Conservation (phyloP, 2,329 filamentous ascomycete species). For the Dryadomyces quercus-mongolicae region DNA sequence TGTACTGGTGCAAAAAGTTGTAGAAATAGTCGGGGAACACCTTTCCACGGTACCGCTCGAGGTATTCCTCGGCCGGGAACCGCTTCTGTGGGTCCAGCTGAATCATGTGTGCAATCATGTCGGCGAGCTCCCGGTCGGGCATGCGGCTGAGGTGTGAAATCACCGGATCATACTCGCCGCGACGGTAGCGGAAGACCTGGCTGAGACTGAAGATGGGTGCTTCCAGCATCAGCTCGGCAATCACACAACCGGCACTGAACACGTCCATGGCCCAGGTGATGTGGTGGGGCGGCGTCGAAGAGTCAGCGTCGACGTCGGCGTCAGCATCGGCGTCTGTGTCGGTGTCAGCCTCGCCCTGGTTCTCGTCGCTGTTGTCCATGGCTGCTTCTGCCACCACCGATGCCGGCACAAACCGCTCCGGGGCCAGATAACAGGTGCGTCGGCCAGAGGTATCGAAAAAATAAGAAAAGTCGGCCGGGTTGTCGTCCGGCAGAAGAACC, state of each 20-base stretch:
- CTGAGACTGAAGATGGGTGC: constrained; percentile 95
- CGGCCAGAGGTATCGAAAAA: constrained; percentile 91
- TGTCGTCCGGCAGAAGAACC: constrained; percentile 85
- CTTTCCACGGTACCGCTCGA: constrained; percentile 83
- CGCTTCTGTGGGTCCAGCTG: constrained; percentile 83
- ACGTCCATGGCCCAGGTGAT: constrained; percentile 94
- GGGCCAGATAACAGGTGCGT: constrained; percentile 88
- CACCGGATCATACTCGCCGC: constrained; percentile 82
- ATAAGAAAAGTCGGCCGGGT: constrained; percentile 94
- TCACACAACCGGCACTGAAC: constrained; percentile 92
- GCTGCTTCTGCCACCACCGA: constrained; percentile 36
- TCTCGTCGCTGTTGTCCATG: not conserved
- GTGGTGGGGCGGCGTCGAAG: constrained; percentile 4
- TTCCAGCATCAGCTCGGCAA: constrained; percentile 91
- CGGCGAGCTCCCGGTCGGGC: constrained; percentile 72
- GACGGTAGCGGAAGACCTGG: constrained; percentile 87
- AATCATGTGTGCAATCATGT: constrained; percentile 93
- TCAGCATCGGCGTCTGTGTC: constrained; percentile 19
- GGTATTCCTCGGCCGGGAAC: constrained; percentile 86
- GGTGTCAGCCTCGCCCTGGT: constrained; percentile 42
- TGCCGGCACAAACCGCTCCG: constrained; percentile 74
- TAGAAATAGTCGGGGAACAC: constrained; percentile 97
- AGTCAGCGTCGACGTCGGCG: not conserved
- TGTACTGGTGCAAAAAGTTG: constrained; percentile 93
- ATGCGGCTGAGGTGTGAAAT: constrained; percentile 75